A percentile compares a stretch with the other conserved stretches of the same genome.
These are phyloP conservation scores for Westerdykella aurantiaca DNA, from an alignment of 2,329 filamentous ascomycete species.

Conservation along the genomic window DNA sequence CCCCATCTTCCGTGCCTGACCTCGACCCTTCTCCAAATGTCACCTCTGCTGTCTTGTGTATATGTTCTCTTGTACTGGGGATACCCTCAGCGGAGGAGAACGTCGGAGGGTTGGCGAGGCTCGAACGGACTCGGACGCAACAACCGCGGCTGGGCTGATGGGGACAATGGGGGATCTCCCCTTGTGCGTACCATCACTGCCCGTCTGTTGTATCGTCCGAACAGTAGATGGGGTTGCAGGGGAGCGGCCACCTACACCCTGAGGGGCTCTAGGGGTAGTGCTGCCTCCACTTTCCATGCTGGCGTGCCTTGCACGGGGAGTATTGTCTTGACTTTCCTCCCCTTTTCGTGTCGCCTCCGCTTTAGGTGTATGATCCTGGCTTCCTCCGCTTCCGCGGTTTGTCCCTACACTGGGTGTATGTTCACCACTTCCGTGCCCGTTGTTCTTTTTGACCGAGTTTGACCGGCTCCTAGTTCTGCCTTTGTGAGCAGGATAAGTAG, in stretches of 20 bases:
- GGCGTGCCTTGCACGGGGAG: slow-evolving; percentile 25
- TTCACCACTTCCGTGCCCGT: slow-evolving; percentile 4
- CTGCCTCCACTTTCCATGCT: slow-evolving; percentile 29
- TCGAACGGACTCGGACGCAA: slow-evolving; percentile 22
- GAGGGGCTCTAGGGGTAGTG: slow-evolving; percentile 28
- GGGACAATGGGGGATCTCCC: slow-evolving; percentile 20
- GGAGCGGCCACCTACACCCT: slow-evolving; percentile 24
- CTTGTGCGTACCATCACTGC: slow-evolving; percentile 25
- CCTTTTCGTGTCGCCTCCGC: slow-evolving; percentile 4
- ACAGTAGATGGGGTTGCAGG: slow-evolving; percentile 31
- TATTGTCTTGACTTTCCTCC: slow-evolving; percentile 28
- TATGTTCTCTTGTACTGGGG: slow-evolving; percentile 23
- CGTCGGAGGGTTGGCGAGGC: slow-evolving; percentile 25
- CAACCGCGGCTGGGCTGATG: slow-evolving; percentile 22
- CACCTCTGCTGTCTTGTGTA: slow-evolving; percentile 24
- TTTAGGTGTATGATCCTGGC: slow-evolving; percentile 24
- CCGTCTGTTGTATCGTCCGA: slow-evolving; percentile 22
- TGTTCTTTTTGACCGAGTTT: slow-evolving; percentile 20
- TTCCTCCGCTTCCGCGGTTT: slow-evolving; percentile 3
- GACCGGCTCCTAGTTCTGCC: slow-evolving; percentile 23
- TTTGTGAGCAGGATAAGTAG: slow-evolving; percentile 14
- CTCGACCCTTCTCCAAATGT: slow-evolving; percentile 29
- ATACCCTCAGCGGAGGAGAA: slow-evolving; percentile 26
- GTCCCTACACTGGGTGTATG: slow-evolving; percentile 1
- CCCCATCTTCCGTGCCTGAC: slow-evolving; percentile 31